Evolutionary conservation across 352 stramenopile species (phyloP).

Genomic region (Plasmopara halstedii): DNA sequence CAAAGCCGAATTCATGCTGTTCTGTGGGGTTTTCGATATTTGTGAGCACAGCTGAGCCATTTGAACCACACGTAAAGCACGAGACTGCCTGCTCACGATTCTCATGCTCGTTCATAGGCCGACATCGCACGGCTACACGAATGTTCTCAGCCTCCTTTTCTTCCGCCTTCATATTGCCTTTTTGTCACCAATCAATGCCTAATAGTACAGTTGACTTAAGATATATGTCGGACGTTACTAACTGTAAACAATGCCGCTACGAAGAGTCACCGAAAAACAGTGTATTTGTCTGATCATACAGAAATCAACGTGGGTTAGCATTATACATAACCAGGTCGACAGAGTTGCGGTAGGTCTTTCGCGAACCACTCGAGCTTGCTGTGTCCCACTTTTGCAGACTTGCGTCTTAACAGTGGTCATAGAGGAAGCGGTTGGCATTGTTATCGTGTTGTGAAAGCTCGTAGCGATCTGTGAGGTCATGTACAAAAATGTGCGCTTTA

Average conservation of each 20-base stretch:
- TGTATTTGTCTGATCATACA: too few relatives aligned
- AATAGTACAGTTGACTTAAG: background rate
- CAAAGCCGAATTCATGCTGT: conserved; percentile 83
- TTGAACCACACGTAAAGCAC: conserved; percentile 52
- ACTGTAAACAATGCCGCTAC: background rate
- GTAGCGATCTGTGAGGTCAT: too few relatives aligned
- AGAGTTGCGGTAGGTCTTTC: conserved; percentile 34
- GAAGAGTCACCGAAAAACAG: background rate
- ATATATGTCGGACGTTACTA: background rate
- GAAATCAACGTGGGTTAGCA: too few relatives aligned
- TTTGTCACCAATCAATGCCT: background rate
- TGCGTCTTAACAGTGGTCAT: too few relatives aligned
- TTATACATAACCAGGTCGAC: conserved; percentile 33
- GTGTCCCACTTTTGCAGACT: background rate
- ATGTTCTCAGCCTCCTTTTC: conserved; percentile 87
- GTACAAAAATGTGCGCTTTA: too few relatives aligned
- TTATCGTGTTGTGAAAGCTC: too few relatives aligned
- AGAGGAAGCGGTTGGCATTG: too few relatives aligned
- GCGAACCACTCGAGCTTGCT: background rate
- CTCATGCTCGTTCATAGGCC: conserved; percentile 88
- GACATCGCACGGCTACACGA: conserved; percentile 86
- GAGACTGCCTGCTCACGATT: conserved; percentile 62
- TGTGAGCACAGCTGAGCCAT: conserved; percentile 72
- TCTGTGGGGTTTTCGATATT: conserved; percentile 77
- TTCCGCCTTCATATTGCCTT: conserved; percentile 60